Evolutionary conservation across 1,284 basidiomycete genomes (phyloP), one percentile per base, ranked within the genome.

Genomic region (Malassezia japonica): DNA sequence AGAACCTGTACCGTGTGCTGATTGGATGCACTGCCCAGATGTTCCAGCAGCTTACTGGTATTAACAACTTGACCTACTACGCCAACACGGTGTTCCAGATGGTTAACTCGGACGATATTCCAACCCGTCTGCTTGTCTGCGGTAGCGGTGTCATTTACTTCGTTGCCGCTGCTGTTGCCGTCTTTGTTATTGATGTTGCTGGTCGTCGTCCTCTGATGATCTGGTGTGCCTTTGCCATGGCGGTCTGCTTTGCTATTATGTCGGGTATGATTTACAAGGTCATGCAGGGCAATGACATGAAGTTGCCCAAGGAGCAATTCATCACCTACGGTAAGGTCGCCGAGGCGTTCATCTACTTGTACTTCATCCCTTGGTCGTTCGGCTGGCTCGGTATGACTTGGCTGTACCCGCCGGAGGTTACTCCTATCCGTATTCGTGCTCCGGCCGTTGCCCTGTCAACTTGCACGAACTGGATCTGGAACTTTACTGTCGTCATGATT

Each of bases 141-240:
- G 81, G 80, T 49, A 83, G 83, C 63, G 81, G 81, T 38, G 82
- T 82, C 5, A 82, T 83, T 69, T 83, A 83, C 63, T 82, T 82
- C 68, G 63, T 82, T 18, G 80, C 81, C 31, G 81, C 80, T 16
- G 77, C 81, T 59, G 74, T 78, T 25, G 81, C 81, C 16, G 75
- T 82, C 46, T 67, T 69, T 59, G 75, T 83, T 35, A 82, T 83
- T 60, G 74, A 75, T 55, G 53, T 60, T 3, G 64, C 70, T 31
- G 83, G 83, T 0, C 77, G 83, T 13, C 76, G 82, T 24, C 80
- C 79, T 58, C 77, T 84, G 27, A 83, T 85, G 81, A 78, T 85
- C 61, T 79, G 78, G 72, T 81, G 82, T 45, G 81, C 83, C 2
- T 77, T 79, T 13, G 81, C 81, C n/a, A 82, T 83, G 75, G 77